Evolutionary conservation across 495 filamentous ascomycete genomes (phyloP).

Genomic region (Trichoderma orchidacearum): DNA sequence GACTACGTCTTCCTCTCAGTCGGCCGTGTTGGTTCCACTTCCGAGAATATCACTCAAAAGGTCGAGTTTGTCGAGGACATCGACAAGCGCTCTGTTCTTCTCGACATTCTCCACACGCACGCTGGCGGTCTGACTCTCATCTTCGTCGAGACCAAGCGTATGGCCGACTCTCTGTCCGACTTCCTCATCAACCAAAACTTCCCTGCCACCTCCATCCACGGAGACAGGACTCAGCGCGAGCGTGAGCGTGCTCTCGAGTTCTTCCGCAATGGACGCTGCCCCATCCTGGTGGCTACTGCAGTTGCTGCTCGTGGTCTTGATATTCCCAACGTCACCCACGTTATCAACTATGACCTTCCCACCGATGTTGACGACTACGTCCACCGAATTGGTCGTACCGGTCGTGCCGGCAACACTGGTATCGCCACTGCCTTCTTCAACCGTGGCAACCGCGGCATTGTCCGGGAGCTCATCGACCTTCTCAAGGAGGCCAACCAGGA

Average conservation of each 20-base stretch:
- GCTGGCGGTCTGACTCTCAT: constrained; percentile 85
- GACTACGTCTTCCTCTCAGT: constrained; percentile 98
- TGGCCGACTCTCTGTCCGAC: constrained; percentile 94
- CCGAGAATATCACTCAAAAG: constrained; percentile 98
- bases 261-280: constrained; percentile 91
- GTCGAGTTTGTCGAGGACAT: constrained; percentile 93
- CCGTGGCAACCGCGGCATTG: constrained; percentile 94
- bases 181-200: constrained; percentile 97
- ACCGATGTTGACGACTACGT: constrained; percentile 99
- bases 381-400: constrained; percentile 98
- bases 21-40: constrained; percentile 97
- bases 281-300: constrained; percentile 91
- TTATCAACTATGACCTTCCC: constrained; percentile 97
- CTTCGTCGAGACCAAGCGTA: constrained; percentile 99
- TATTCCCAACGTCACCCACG: constrained; percentile 97
- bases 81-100: constrained; percentile 94
- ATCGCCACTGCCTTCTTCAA: constrained; percentile 99
- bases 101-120: constrained; percentile 94
- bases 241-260: constrained; percentile 95
- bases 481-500: constrained; percentile 98
- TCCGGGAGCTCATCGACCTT: constrained; percentile 86
- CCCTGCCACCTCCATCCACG: constrained; percentile 97
- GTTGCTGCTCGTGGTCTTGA: constrained; percentile 92
- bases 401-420: constrained; percentile 98
- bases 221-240: constrained; percentile 95